Conservation (phyloP, 2,329 filamentous ascomycete genomes). For the Magnaporthales sp. region DNA sequence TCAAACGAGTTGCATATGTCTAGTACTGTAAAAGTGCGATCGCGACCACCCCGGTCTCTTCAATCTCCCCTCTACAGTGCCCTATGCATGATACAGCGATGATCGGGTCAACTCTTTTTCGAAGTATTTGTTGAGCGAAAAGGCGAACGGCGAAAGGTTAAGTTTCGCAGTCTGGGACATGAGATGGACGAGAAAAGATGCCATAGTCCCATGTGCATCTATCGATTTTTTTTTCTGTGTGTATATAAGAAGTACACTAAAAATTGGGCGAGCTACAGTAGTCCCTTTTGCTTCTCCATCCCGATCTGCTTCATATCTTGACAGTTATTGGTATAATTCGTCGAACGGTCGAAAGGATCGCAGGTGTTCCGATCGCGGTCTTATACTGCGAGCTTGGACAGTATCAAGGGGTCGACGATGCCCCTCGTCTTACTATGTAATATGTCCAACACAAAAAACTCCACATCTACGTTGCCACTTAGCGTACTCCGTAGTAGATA, state of each 20-base stretch:
- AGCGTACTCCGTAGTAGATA: not conserved
- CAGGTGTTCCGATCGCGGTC: not conserved
- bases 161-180: not conserved
- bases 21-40: not conserved
- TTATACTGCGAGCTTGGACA: not conserved
- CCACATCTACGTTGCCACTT: not conserved
- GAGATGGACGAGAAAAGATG: not conserved
- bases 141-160: not conserved
- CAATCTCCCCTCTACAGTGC: not conserved
- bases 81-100: not conserved
- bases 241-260: too few species aligned
- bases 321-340: not conserved
- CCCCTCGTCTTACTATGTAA: not conserved
- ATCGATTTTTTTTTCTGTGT: too few species aligned
- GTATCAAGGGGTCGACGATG: not conserved
- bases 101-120: not conserved
- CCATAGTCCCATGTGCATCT: not conserved
- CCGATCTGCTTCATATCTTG: not conserved
- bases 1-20: not conserved
- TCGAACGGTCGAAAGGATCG: not conserved
- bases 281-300: too few species aligned
- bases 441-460: not conserved
- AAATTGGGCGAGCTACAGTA: too few species aligned
- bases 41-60: not conserved
- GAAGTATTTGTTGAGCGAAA: not conserved